Percentiles rank a stretch among this genome's conserved stretches.
Evolutionary conservation across 495 filamentous ascomycete species (phyloP).

Genomic region (Talaromyces nanjingensis): DNA sequence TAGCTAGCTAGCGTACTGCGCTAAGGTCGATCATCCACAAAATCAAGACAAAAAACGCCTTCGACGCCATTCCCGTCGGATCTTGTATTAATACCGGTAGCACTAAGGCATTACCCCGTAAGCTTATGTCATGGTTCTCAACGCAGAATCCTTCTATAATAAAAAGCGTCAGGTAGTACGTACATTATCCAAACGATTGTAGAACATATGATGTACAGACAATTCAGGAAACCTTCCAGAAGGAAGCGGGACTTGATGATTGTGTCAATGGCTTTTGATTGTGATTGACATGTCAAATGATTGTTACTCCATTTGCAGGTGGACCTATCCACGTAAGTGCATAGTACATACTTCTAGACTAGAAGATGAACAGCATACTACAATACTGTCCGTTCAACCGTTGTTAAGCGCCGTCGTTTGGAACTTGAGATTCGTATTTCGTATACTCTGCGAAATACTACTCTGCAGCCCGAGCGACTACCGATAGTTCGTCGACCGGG

Average conservation of each 20-base stretch:
- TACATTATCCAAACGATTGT: background rate
- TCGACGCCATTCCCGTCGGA: conserved; percentile 2
- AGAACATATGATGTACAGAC: background rate
- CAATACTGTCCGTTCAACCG: background rate
- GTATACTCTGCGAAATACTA: background rate
- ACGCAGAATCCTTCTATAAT: background rate
- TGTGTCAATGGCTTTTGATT: background rate
- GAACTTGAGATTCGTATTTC: background rate
- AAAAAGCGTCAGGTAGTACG: background rate
- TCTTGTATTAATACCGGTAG: background rate
- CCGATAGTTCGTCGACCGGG: background rate
- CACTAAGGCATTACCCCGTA: background rate
- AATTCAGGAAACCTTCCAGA: background rate
- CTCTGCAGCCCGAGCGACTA: background rate
- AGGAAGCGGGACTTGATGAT: background rate
- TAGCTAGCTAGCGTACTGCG: background rate
- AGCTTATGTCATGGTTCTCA: background rate
- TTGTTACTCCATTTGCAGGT: background rate
- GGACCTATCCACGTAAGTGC: background rate
- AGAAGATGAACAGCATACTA: background rate
- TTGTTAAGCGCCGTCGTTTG: background rate
- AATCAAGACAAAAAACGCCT: background rate
- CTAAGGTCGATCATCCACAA: conserved; percentile 1
- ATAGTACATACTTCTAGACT: background rate
- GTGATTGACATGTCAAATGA: background rate